phyloP scores from a whole-genome alignment of 306 rosid species.

The Vigna nakashimae region DNA sequence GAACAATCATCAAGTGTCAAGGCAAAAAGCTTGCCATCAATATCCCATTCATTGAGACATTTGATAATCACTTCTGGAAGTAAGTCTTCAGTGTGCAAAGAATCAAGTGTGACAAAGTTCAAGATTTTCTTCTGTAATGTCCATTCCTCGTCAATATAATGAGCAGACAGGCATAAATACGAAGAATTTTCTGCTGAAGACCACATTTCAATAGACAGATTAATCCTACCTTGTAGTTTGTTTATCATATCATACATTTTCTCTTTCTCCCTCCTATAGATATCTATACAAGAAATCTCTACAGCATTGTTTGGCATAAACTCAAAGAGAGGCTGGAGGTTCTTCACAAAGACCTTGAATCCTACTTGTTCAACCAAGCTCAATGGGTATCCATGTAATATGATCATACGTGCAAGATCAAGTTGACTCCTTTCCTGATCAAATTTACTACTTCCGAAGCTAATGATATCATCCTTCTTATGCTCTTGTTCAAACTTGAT shows the following conservation, averaged over 20 bases:
- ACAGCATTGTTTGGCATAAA: slow-evolving; percentile 65
- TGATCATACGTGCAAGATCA: slow-evolving; percentile 97
- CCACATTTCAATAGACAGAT: slow-evolving; percentile 87
- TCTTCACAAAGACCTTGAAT: slow-evolving; percentile 95
- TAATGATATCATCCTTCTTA: slow-evolving; percentile 78
- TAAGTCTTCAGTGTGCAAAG: slow-evolving; percentile 84
- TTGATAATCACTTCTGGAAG: slow-evolving; percentile 87
- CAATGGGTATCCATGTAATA: slow-evolving; percentile 87
- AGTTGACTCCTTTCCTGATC: slow-evolving; percentile 86
- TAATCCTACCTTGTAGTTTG: slow-evolving; percentile 79
- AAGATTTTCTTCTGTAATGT: slow-evolving; percentile 72
- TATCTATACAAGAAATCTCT: slow-evolving; percentile 74
- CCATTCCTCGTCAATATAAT: slow-evolving; percentile 90
- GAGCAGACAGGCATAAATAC: slow-evolving; percentile 73
- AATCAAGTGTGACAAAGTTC: slow-evolving; percentile 87
- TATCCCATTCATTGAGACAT: slow-evolving; percentile 83
- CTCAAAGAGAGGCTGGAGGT: slow-evolving; percentile 93
- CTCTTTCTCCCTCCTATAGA: slow-evolving; percentile 74
- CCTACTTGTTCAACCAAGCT: slow-evolving; percentile 88
- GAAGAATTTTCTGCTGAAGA: slow-evolving; percentile 70
- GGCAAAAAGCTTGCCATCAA: slow-evolving; percentile 87
- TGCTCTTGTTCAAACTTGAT: slow-evolving; percentile 84
- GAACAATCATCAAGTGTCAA: slow-evolving; percentile 90
- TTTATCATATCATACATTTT: slow-evolving; percentile 66
- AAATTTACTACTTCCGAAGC: slow-evolving; percentile 67